A percentile compares a stretch with the other conserved stretches of the same genome.
Evolutionary conservation across 129 eudicot genomes (phyloP).

Genomic region (Arctium minus): DNA sequence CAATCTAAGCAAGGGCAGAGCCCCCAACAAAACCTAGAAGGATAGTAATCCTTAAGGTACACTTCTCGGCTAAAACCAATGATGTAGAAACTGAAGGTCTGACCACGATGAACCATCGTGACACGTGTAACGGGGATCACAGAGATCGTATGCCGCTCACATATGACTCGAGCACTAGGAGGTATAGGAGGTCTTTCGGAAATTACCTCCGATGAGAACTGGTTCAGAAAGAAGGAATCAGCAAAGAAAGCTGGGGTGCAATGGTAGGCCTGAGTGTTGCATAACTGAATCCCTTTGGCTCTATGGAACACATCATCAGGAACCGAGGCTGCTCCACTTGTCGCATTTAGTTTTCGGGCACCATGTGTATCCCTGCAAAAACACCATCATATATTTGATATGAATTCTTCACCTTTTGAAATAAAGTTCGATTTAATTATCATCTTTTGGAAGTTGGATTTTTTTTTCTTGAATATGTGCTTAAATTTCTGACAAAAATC

Average conservation of each 20-base stretch:
- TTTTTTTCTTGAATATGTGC: background rate
- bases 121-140: conserved; percentile 96
- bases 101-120: conserved; percentile 56
- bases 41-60: conserved; percentile 80
- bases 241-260: conserved; percentile 96
- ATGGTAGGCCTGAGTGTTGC: conserved; percentile 88
- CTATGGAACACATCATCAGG: conserved; percentile 95
- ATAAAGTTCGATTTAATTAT: background rate
- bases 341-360: conserved; percentile 77
- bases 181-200: conserved; percentile 75
- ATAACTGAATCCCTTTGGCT: conserved; percentile 89
- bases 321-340: conserved; percentile 96
- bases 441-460: background rate
- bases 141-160: conserved; percentile 89
- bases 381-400: background rate
- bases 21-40: conserved; percentile 96
- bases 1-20: conserved; percentile 91
- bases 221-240: conserved; percentile 83
- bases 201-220: conserved; percentile 89
- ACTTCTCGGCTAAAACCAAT: conserved; percentile 83
- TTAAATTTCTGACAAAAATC: background rate
- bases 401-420: background rate
- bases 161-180: conserved; percentile 66
- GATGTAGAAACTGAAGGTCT: conserved; percentile 79
- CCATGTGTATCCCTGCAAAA: conserved; percentile 66